Conservation (phyloP, 768 basidiomycete genomes). For the Pisolithus orientalis region DNA sequence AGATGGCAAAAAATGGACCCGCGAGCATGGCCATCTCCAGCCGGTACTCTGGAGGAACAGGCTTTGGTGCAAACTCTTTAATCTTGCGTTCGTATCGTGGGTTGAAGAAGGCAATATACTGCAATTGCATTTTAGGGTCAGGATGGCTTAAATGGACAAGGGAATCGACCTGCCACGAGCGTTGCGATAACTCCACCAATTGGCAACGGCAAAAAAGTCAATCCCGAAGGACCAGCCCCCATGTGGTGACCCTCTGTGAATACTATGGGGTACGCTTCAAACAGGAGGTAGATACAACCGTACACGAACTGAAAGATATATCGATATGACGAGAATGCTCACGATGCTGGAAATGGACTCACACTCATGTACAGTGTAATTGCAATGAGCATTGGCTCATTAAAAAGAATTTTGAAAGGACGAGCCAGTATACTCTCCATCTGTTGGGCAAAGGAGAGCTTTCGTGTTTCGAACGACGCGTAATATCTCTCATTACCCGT, state of each 20-base stretch:
- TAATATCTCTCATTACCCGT: conserved; percentile 47
- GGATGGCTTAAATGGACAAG: not conserved
- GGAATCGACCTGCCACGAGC: conserved; percentile 31
- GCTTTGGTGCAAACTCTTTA: conserved; percentile 38
- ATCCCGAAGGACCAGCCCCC: conserved; percentile 47
- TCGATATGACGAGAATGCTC: not conserved
- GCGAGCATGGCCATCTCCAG: conserved; percentile 44
- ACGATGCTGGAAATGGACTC: conserved; percentile 11
- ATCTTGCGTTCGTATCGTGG: conserved; percentile 42
- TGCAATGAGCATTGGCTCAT: conserved; percentile 59
- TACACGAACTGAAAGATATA: conserved; percentile 45
- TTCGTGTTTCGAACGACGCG: conserved; percentile 43
- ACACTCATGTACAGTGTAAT: conserved; percentile 58
- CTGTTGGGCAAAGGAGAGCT: conserved; percentile 33
- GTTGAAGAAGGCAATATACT: conserved; percentile 44
- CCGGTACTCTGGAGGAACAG: conserved; percentile 57
- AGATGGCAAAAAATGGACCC: conserved; percentile 43
- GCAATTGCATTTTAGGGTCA: conserved; percentile 9
- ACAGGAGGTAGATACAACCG: conserved; percentile 54
- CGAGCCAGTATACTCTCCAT: conserved; percentile 43
- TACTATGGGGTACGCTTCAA: conserved; percentile 57
- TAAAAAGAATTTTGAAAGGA: conserved; percentile 59
- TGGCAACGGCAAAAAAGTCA: conserved; percentile 56
- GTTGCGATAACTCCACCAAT: conserved; percentile 46
- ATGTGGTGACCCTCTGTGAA: conserved; percentile 50